Evolutionary conservation across 345 rosid species (phyloP), one percentile per base, ranked within the genome.

Genomic region (Odontarrhena argentea): DNA sequence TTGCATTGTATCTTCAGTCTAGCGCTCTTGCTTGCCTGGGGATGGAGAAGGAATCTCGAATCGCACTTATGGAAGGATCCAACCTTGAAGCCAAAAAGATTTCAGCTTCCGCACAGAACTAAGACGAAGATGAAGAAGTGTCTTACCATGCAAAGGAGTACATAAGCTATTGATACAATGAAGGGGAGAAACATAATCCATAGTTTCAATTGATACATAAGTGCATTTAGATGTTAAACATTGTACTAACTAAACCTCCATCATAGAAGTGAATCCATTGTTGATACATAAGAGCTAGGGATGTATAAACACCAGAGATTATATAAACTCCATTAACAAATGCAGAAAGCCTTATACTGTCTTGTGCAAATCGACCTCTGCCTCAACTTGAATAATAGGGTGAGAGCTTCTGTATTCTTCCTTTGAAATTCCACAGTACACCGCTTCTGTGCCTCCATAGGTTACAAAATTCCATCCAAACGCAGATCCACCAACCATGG

Each of bases 401-500:
- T 67, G 85, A 64, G 84, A 63, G 65, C 75, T 74, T 76, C 85
- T 81, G 76, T 84, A 94, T 15, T 84, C 78, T 68, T 87, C 91
- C 74, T 87, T 91, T 0, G 95, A 81, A 65, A 68, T 75, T 44
- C 99, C 97, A 59, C 69, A 83, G 73, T 85, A 91, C 30, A 77
- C 74, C 9, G 88, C 80, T 49, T 73, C 68, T 5, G 57, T 55
- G 44, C 92, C 80, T 2, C 83, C 42, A 71, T 50, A 78, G 45
- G 96, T 93, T 9, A 88, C 44, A 63, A 88, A 91, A 60, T 94
- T 88, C 99, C 99, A 94, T 45, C 96, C 99, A 66, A 88, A 88
- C 26, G 89, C 89, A 0, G 96, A 91, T 9, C 96, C 91, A 14
- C 97, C 99, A n/a, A 85, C 81, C 38, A 85, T 76, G n/a, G 64